phyloP scores from a whole-genome alignment of 2,329 filamentous ascomycete species.

The Pseudopyricularia javanii region DNA sequence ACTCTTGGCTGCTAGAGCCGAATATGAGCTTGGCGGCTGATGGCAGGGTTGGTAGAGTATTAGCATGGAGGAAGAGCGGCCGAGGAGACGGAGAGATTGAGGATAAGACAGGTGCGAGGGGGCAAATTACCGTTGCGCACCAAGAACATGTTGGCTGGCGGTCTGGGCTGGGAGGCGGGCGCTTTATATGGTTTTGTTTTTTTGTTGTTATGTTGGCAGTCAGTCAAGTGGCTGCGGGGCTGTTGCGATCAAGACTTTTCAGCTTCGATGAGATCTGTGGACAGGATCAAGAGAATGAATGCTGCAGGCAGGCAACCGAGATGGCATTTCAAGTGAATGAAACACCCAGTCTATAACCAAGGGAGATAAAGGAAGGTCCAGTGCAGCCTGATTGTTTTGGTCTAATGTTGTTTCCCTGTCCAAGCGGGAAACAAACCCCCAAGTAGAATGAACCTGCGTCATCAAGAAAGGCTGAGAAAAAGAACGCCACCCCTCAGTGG shows the following conservation, averaged over 20 bases:
- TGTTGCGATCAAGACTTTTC: background rate
- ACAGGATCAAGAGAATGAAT: background rate
- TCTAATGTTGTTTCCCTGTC: background rate
- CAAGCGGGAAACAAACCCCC: no score
- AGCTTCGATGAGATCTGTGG: background rate
- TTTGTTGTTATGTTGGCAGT: background rate
- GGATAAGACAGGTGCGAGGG: background rate
- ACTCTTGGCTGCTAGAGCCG: slow-evolving; percentile 75
- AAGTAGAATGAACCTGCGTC: background rate
- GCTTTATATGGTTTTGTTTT: background rate
- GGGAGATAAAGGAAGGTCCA: background rate
- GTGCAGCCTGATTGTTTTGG: background rate
- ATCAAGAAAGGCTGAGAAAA: background rate
- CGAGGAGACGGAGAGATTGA: background rate
- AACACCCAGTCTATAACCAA: background rate
- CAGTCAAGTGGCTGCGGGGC: background rate
- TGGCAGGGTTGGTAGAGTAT: slow-evolving; percentile 4
- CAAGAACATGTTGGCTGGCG: slow-evolving; percentile 22
- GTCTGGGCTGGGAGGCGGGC: background rate
- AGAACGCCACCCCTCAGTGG: background rate
- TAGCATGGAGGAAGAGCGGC: background rate
- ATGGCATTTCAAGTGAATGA: background rate
- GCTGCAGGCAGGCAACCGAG: background rate
- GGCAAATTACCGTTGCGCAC: slow-evolving; percentile 26
- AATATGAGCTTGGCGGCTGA: slow-evolving; percentile 88